These are phyloP conservation scores for Colletotrichum tropicale DNA, from an alignment of 2,329 filamentous ascomycete species.

Conservation along the genomic window DNA sequence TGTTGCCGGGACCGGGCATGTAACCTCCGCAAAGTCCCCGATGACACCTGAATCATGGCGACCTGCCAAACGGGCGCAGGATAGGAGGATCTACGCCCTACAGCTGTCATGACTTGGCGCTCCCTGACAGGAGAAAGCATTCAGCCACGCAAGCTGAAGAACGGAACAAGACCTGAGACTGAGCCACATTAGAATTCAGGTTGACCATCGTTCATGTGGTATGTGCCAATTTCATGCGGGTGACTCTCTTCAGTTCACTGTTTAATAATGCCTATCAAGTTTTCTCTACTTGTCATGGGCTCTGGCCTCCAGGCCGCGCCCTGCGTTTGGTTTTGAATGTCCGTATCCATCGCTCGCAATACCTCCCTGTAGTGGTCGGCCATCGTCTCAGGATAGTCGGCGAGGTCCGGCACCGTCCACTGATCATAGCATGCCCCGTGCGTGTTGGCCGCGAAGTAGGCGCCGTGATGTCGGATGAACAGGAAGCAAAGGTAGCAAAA, in stretches of 20 bases:
- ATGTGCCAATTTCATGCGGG: background rate
- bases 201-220: background rate
- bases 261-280: constrained; percentile 1
- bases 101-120: background rate
- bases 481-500: constrained; percentile 23
- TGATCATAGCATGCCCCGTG: constrained; percentile 23
- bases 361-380: constrained; percentile 3
- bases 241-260: background rate
- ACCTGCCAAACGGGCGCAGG: background rate
- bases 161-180: background rate
- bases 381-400: constrained; percentile 15
- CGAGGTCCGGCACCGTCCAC: constrained; percentile 21
- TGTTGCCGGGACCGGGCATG: background rate
- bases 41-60: background rate
- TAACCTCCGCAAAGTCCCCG: background rate
- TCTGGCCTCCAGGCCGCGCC: constrained; percentile 13
- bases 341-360: constrained; percentile 9
- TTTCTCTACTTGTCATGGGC: constrained; percentile 22
- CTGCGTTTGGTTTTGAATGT: background rate
- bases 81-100: background rate
- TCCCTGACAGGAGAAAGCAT: background rate
- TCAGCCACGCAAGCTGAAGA: background rate
- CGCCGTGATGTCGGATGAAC: constrained; percentile 19
- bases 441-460: constrained; percentile 19
- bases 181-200: background rate